phyloP scores from a whole-genome alignment of 768 basidiomycete genomes.

The Tulasnella sp. region DNA sequence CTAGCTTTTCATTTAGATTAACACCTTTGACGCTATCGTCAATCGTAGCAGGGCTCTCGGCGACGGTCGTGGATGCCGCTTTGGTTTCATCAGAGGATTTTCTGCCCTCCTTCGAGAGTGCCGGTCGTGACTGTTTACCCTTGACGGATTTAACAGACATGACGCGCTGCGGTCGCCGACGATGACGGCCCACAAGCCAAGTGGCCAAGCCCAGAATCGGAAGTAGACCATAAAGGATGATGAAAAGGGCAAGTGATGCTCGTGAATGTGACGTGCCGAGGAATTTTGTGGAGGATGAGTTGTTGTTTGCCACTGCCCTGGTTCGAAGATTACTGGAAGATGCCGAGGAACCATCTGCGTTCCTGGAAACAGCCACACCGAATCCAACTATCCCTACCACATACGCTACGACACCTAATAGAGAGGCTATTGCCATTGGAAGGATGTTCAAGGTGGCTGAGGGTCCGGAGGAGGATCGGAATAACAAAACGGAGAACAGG shows the following conservation, averaged over 20 bases:
- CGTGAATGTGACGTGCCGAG: constrained; percentile 52
- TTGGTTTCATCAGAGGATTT: constrained; percentile 10
- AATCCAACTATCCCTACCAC: constrained; percentile 51
- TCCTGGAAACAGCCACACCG: constrained; percentile 48
- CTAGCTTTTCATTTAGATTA: too few relatives aligned
- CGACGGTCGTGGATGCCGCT: too few relatives aligned
- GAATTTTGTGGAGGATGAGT: too few relatives aligned
- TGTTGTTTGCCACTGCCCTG: constrained; percentile 24
- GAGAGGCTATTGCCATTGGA: constrained; percentile 18
- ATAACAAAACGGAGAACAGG: constrained; percentile 32
- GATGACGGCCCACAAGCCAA: constrained; percentile 4
- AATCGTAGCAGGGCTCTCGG: too few relatives aligned
- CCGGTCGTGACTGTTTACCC: too few relatives aligned
- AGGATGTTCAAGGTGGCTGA: not conserved
- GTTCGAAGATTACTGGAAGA: constrained; percentile 21
- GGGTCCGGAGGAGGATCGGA: constrained; percentile 29
- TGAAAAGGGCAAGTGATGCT: constrained; percentile 51
- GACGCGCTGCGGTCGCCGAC: too few relatives aligned
- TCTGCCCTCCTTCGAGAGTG: not conserved
- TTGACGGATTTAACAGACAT: too few relatives aligned
- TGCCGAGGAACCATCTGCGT: constrained; percentile 24
- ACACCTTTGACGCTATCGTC: too few relatives aligned
- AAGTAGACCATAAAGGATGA: constrained; percentile 37
- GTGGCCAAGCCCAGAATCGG: constrained; percentile 13
- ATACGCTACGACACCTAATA: constrained; percentile 37